Evolutionary conservation across 2,329 filamentous ascomycete genomes (phyloP).

Genomic region (Corynespora cassiicola): DNA sequence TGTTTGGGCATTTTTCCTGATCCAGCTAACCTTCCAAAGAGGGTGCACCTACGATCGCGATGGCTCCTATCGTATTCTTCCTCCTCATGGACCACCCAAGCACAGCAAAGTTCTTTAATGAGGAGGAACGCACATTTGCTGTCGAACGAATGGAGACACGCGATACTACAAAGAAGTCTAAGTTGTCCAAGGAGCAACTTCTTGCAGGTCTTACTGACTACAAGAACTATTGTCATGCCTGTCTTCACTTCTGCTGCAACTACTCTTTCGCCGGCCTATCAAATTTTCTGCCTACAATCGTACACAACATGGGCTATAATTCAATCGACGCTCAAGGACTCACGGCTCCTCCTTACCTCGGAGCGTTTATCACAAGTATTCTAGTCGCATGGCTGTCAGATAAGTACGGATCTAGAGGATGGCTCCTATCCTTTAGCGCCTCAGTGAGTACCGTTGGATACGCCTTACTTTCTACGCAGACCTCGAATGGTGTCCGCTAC

Average conservation of each 20-base stretch:
- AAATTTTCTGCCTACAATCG: constrained; percentile 52
- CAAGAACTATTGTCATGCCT: constrained; percentile 44
- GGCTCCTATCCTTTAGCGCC: constrained; percentile 36
- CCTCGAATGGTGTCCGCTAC: constrained; percentile 42
- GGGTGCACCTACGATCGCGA: constrained; percentile 36
- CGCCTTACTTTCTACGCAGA: constrained; percentile 34
- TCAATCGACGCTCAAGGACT: constrained; percentile 50
- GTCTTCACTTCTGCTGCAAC: constrained; percentile 51
- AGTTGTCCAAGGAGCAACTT: constrained; percentile 49
- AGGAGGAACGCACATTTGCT: constrained; percentile 29
- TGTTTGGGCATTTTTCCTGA: neutral
- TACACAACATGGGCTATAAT: constrained; percentile 49
- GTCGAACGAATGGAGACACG: constrained; percentile 52
- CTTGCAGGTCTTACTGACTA: constrained; percentile 44
- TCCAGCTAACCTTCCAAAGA: constrained; percentile 6
- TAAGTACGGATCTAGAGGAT: constrained; percentile 42
- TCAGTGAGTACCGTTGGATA: constrained; percentile 42
- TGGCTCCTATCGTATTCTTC: constrained; percentile 36
- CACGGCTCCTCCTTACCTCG: constrained; percentile 51
- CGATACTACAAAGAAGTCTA: constrained; percentile 38
- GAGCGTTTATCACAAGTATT: constrained; percentile 45
- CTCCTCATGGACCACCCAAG: constrained; percentile 38
- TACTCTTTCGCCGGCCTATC: constrained; percentile 48
- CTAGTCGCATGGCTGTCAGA: constrained; percentile 44
- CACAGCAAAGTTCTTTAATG: constrained; percentile 34